Percentiles rank a stretch among this genome's conserved stretches.
These are phyloP conservation scores for Lactarius sp. DNA, from an alignment of 768 basidiomycete species.

Conservation along the genomic window DNA sequence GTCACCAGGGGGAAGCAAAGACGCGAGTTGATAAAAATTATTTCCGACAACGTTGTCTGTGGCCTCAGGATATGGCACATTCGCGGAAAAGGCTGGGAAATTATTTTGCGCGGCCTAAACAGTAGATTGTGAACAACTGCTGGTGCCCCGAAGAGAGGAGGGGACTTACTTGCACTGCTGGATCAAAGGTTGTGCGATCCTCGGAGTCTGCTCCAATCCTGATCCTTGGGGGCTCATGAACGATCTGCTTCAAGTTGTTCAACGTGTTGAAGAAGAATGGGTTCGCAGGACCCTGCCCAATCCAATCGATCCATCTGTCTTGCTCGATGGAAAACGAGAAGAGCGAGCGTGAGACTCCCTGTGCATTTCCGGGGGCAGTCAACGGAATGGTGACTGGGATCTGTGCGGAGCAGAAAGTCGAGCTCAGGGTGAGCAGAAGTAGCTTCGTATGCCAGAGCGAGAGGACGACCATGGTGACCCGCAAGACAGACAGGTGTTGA, in stretches of 20 bases:
- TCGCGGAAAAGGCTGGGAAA: conserved; percentile 46
- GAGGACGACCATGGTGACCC: not conserved
- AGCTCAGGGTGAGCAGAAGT: not conserved
- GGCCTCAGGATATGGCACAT: conserved; percentile 64
- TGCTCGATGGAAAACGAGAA: conserved; percentile 66
- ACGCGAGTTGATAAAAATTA: conserved; percentile 48
- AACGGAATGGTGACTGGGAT: conserved; percentile 14
- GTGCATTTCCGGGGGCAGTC: conserved; percentile 4
- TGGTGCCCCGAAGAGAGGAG: not conserved
- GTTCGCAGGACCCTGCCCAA: conserved; percentile 47
- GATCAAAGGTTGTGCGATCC: conserved; percentile 55
- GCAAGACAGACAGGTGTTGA: not conserved
- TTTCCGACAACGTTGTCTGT: conserved; percentile 54
- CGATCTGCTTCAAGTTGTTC: conserved; percentile 48
- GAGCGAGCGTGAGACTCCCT: conserved; percentile 28
- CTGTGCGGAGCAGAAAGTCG: not conserved
- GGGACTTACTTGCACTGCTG: conserved; percentile 40
- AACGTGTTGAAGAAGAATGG: conserved; percentile 57
- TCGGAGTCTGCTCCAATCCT: conserved; percentile 52
- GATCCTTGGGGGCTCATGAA: conserved; percentile 50
- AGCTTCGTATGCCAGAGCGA: not conserved
- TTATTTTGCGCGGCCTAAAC: conserved; percentile 41
- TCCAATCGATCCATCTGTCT: conserved; percentile 68
- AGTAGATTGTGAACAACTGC: not conserved
- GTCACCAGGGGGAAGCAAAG: conserved; percentile 48